Conservation (phyloP, 1,284 basidiomycete genomes). For the Trichosporon sp. region DNA sequence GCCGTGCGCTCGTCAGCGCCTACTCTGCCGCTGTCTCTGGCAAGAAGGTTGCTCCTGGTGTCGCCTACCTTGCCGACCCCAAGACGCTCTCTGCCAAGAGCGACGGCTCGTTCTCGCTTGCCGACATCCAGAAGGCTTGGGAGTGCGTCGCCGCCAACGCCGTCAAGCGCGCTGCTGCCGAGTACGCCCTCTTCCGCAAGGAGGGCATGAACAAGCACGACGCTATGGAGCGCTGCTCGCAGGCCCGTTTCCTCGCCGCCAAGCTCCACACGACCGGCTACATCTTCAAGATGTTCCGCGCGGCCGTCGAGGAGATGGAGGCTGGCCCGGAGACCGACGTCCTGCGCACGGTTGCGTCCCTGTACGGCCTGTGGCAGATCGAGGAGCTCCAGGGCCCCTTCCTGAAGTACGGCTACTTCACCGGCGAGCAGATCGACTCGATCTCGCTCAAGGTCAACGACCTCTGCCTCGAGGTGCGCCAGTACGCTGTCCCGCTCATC, state of each 20-base stretch:
- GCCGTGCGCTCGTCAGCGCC: slow-evolving; percentile 52
- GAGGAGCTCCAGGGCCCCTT: slow-evolving; percentile 56
- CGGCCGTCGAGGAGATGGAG: slow-evolving; percentile 32
- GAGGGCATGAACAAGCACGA: slow-evolving; percentile 52
- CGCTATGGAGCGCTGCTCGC: slow-evolving; percentile 54
- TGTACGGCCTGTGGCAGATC: slow-evolving; percentile 55
- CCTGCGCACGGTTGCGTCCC: slow-evolving; percentile 41
- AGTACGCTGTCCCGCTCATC: slow-evolving; percentile 51
- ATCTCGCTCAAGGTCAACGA: slow-evolving; percentile 50
- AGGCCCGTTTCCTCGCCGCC: slow-evolving; percentile 55
- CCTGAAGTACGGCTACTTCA: slow-evolving; percentile 53
- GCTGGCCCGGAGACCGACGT: slow-evolving; percentile 35
- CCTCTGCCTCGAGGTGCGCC: slow-evolving; percentile 51
- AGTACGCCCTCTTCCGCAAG: slow-evolving; percentile 48
- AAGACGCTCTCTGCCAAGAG: slow-evolving; percentile 49
- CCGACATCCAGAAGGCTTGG: slow-evolving; percentile 52
- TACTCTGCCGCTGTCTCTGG: slow-evolving; percentile 52
- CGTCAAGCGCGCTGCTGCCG: slow-evolving; percentile 54
- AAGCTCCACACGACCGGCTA: slow-evolving; percentile 48
- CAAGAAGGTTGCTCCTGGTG: slow-evolving; percentile 50
- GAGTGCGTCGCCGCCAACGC: slow-evolving; percentile 53
- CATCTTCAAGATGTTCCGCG: slow-evolving; percentile 47
- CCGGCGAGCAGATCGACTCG: slow-evolving; percentile 49
- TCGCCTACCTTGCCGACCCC: slow-evolving; percentile 51
- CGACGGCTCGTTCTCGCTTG: slow-evolving; percentile 48